Conservation (phyloP, 106 monocot genomes). For the Dendrobium nobile region DNA sequence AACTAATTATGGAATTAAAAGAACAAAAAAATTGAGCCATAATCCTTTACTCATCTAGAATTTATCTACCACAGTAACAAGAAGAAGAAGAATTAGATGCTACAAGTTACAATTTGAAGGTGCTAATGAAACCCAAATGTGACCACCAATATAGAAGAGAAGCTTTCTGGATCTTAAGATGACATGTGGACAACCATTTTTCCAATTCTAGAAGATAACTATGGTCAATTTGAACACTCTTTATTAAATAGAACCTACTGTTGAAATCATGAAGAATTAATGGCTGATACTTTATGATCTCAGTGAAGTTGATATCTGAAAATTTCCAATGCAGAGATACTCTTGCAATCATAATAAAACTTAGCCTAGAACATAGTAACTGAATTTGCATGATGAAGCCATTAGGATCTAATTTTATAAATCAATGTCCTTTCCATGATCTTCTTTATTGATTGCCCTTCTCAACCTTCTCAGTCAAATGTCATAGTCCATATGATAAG, state of each 20-base stretch:
- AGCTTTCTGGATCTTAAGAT: background rate
- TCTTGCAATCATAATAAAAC: background rate
- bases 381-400: background rate
- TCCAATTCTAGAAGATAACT: background rate
- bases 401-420: slow-evolving; percentile 11
- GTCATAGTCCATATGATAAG: slow-evolving; percentile 80
- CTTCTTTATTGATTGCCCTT: slow-evolving; percentile 66
- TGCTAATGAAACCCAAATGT: background rate
- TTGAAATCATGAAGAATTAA: background rate
- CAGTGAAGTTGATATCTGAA: background rate
- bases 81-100: background rate
- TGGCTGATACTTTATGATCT: background rate
- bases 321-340: background rate
- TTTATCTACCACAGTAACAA: background rate
- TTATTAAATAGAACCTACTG: background rate
- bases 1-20: background rate
- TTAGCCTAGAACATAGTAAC: no score
- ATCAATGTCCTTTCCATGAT: slow-evolving; percentile 74
- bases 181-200: background rate
- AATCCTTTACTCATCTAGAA: background rate
- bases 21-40: background rate
- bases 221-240: background rate
- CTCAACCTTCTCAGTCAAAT: slow-evolving; percentile 88
- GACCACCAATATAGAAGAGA: background rate
- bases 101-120: background rate